Conservation (phyloP, 2,329 filamentous ascomycete species). For the Fusarium verrucosum region DNA sequence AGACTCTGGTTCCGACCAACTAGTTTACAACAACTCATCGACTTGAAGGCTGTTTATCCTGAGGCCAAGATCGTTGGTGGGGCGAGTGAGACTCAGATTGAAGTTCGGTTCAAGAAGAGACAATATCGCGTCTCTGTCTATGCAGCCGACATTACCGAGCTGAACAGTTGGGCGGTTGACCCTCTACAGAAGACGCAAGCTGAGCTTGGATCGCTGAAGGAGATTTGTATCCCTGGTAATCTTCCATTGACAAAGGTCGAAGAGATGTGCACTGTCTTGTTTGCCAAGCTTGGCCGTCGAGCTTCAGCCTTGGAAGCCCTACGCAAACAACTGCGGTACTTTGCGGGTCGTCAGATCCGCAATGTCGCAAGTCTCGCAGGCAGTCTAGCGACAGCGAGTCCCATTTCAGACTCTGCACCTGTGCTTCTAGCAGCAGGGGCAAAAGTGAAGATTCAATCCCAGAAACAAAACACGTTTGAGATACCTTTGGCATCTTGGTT, state of each 20-base stretch:
- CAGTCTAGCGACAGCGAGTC: slow-evolving; percentile 1
- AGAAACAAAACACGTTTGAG: fast-evolving
- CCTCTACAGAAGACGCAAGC: not conserved
- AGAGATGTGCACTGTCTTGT: not conserved
- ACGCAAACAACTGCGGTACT: not conserved
- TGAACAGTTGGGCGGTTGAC: not conserved
- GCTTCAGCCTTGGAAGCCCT: not conserved
- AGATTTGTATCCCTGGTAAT: not conserved
- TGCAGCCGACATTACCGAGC: not conserved
- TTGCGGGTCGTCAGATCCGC: not conserved
- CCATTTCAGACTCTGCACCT: not conserved
- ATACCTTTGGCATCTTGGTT: not conserved
- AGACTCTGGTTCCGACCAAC: not conserved
- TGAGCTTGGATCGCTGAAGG: not conserved
- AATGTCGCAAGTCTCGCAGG: not conserved
- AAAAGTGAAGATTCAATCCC: not conserved
- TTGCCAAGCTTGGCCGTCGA: not conserved
- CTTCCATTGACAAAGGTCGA: not conserved
- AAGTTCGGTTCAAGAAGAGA: slow-evolving; percentile 4
- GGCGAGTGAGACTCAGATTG: not conserved
- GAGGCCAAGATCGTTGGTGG: not conserved
- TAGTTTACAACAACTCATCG: not conserved
- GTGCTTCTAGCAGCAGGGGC: not conserved
- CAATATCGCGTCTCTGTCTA: not conserved
- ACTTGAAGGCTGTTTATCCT: not conserved